These are phyloP conservation scores for Vinca minor DNA, from an alignment of 257 asterid genomes.

Conservation along the genomic window DNA sequence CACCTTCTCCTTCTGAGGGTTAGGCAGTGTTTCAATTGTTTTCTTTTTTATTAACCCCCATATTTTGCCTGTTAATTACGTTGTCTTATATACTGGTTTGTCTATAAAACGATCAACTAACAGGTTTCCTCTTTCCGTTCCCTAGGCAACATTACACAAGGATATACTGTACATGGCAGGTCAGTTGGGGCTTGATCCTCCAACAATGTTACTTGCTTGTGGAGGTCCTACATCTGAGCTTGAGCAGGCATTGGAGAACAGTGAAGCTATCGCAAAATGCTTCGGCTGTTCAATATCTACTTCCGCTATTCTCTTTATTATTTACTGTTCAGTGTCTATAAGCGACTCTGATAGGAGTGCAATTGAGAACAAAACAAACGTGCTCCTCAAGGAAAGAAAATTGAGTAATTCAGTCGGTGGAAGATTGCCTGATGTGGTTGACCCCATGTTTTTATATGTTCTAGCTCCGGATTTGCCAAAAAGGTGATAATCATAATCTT, in stretches of 20 bases:
- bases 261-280: conserved; percentile 75
- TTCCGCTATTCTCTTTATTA: conserved; percentile 45
- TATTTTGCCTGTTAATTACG: neutral
- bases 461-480: conserved; percentile 97
- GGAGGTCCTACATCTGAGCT: conserved; percentile 62
- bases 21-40: neutral
- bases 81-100: neutral
- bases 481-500: conserved; percentile 35
- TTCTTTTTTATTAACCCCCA: neutral
- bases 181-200: conserved; percentile 89
- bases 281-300: conserved; percentile 66
- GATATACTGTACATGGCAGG: conserved; percentile 89
- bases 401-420: conserved; percentile 26
- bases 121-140: conserved; percentile 18
- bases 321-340: conserved; percentile 65
- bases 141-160: conserved; percentile 80
- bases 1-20: neutral
- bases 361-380: conserved; percentile 48
- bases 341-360: conserved; percentile 44
- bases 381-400: conserved; percentile 50
- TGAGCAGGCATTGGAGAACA: conserved; percentile 57
- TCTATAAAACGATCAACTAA: conserved; percentile 5
- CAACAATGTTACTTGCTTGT: conserved; percentile 72
- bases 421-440: conserved; percentile 30
- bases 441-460: conserved; percentile 56